These are phyloP conservation scores for Fusarium dimerum DNA, from an alignment of 2,329 filamentous ascomycete species.

Conservation along the genomic window DNA sequence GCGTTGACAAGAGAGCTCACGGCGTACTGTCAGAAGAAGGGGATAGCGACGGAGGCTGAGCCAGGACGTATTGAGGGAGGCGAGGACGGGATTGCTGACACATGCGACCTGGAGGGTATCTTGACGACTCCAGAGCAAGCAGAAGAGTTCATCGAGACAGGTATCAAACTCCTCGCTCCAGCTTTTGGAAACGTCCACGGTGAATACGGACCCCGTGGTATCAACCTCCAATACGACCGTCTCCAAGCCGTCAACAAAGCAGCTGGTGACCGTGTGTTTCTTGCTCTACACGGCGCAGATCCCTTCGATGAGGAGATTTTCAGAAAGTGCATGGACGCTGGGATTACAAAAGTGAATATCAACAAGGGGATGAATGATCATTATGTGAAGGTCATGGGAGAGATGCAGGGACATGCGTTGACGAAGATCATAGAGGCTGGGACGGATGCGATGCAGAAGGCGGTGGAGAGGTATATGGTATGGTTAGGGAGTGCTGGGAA, in stretches of 20 bases:
- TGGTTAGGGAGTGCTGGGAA: constrained; percentile 49
- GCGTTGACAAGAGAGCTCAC: constrained; percentile 62
- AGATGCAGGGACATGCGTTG: constrained; percentile 48
- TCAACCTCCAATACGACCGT: constrained; percentile 26
- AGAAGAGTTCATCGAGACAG: constrained; percentile 68
- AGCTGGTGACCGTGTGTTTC: constrained; percentile 46
- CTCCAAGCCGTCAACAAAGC: constrained; percentile 37
- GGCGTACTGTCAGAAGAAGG: constrained; percentile 59
- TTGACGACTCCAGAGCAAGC: constrained; percentile 70
- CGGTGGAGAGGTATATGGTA: constrained; percentile 48
- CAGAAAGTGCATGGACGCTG: constrained; percentile 43
- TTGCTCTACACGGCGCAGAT: constrained; percentile 51
- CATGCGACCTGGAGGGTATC: constrained; percentile 45
- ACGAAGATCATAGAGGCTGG: constrained; percentile 50
- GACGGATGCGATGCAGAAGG: constrained; percentile 48
- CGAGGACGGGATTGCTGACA: constrained; percentile 71
- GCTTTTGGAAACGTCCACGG: constrained; percentile 79
- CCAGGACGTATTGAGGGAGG: constrained; percentile 41
- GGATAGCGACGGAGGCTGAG: constrained; percentile 69
- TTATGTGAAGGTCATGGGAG: constrained; percentile 44
- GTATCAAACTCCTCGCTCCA: constrained; percentile 73
- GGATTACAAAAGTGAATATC: constrained; percentile 52
- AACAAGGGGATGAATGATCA: constrained; percentile 54
- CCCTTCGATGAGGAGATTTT: constrained; percentile 49
- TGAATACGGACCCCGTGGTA: constrained; percentile 66